phyloP scores from a whole-genome alignment of 129 eudicot species.

The Glebionis coronaria region DNA sequence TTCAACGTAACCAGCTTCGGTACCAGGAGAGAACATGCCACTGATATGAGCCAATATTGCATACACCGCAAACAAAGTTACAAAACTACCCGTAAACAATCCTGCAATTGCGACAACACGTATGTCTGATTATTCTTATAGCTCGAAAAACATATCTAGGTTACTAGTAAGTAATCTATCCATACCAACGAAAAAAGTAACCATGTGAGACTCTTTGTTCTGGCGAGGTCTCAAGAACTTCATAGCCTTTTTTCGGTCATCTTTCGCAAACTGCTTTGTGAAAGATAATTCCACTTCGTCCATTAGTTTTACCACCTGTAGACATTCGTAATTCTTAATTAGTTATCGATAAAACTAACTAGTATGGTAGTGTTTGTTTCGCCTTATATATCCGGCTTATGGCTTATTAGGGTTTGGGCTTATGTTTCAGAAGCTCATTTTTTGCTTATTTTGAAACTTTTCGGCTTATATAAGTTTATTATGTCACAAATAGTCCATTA shows the following conservation, averaged over 20 bases:
- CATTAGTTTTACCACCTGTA: constrained; percentile 79
- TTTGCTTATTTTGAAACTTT: too few relatives aligned
- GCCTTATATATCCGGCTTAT: too few relatives aligned
- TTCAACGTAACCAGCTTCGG: constrained; percentile 65
- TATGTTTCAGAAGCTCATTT: too few relatives aligned
- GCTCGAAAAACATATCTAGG: too few relatives aligned
- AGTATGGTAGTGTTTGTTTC: too few relatives aligned
- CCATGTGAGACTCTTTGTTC: constrained; percentile 81
- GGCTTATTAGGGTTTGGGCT: too few relatives aligned
- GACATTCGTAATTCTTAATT: not conserved
- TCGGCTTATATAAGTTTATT: too few relatives aligned
- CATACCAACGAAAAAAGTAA: constrained; percentile 94
- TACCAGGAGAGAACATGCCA: constrained; percentile 69
- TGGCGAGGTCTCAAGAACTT: constrained; percentile 86
- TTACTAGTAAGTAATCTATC: too few relatives aligned
- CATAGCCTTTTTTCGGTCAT: constrained; percentile 96
- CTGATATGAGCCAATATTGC: constrained; percentile 79
- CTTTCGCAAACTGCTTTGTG: constrained; percentile 87
- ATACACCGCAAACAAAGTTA: constrained; percentile 65
- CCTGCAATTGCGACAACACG: constrained; percentile 44
- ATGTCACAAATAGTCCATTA: too few relatives aligned
- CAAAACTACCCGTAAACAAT: constrained; percentile 85
- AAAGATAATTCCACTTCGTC: constrained; percentile 95
- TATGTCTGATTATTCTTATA: too few relatives aligned
- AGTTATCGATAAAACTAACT: not conserved